Conservation (phyloP, 2,329 filamentous ascomycete genomes). For the Didymella pinodella region DNA sequence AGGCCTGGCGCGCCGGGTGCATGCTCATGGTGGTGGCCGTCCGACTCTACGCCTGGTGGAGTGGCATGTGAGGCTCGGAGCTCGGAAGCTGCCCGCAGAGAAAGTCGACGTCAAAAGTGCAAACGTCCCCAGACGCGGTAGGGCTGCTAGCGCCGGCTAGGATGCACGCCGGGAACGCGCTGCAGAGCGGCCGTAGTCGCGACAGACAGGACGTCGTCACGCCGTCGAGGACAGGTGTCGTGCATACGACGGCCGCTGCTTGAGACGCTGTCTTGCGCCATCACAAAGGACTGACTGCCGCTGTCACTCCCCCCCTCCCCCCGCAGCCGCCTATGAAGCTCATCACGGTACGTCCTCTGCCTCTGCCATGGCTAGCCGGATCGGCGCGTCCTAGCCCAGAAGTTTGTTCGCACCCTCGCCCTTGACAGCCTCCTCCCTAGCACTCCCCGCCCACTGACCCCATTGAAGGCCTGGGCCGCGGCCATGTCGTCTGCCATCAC, state of each 20-base stretch:
- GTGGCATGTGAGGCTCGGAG: too few species aligned
- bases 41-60: conserved; percentile 1
- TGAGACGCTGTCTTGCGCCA: neutral
- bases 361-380: conserved; percentile 32
- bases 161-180: conserved; percentile 7
- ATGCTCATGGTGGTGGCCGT: conserved; percentile 59
- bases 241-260: neutral
- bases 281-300: neutral
- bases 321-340: conserved; percentile 23
- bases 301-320: neutral
- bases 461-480: conserved; percentile 43
- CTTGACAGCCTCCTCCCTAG: conserved; percentile 8
- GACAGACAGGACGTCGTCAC: neutral
- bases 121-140: conserved; percentile 28
- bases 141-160: conserved; percentile 41
- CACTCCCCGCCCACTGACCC: conserved; percentile 33
- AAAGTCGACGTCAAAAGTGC: conserved; percentile 16
- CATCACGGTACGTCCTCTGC: conserved; percentile 32
- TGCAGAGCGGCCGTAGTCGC: conserved; percentile 10
- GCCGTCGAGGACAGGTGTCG: neutral
- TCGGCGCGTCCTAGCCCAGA: conserved; percentile 42
- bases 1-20: conserved; percentile 90
- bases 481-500: conserved; percentile 50
- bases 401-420: conserved; percentile 31
- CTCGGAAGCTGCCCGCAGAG: conserved; percentile 20